Evolutionary conservation across 164 flowering plant genomes (phyloP), one percentile per base, ranked within the genome.

Genomic region (Stephania yunnanensis): DNA sequence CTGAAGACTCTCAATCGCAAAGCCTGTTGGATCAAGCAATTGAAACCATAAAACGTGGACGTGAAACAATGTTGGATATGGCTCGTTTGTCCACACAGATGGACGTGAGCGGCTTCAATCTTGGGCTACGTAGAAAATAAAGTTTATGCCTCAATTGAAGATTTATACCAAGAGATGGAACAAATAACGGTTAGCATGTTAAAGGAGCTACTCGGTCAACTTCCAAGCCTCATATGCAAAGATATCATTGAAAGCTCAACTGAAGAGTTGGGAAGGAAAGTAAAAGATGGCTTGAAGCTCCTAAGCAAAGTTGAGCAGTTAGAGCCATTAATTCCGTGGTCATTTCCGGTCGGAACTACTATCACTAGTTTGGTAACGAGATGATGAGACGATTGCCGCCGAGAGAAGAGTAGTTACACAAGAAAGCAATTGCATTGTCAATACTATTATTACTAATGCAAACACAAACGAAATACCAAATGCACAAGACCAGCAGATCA

Each of bases 151-250:
- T 71, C 74, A 10, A n/a, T 25, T 0, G 48, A 63, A n/a, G 50
- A 71, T 22, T 31, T 64, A 25, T 46, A 5, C n/a, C 15, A 61
- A 7, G 11, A 44, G 10, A 42, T 76, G 1, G 68, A 76, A 22
- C 65, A 25, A 11, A 6, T 48, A 11, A 71, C 65, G 46, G 65
- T 45, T 1, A 58, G 65, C 31, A 46, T 76, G 74, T 10, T 76
- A 48, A 55, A 48, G 20, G 50, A 5, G 3, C 29, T 63, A 19
- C 74, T 71, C 13, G 5, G 10, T n/a, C 53, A 25, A 64, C 58
- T 76, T 2, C 78, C 78, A 64, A 10, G 25, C 5, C n/a, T 64
- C 1, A 63, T 76, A 76, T 19, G 17, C 53, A 75, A 61, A 15
- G 73, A 75, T 17, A 42, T 75, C 10, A 22, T 10, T 20, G 77